Percentiles rank a stretch among this genome's conserved stretches.
phyloP scores from a whole-genome alignment of 2,329 filamentous ascomycete genomes.

The Microthyrium microscopicum region DNA sequence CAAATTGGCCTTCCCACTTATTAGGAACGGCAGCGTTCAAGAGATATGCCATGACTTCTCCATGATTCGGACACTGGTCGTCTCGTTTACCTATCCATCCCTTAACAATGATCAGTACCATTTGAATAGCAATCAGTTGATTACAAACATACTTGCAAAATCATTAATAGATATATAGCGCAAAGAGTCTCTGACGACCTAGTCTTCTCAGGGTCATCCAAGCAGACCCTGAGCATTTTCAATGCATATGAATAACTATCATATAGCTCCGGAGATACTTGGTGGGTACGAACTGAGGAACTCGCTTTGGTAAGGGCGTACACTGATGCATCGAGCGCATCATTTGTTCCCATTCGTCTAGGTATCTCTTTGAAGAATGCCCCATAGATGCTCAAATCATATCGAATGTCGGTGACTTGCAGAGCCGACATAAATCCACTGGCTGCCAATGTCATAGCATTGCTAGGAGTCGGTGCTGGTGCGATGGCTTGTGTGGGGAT shows the following conservation, averaged over 20 bases:
- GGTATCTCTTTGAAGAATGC: background rate
- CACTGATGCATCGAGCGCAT: background rate
- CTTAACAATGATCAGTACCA: too few relatives aligned
- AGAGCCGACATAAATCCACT: background rate
- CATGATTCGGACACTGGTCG: background rate
- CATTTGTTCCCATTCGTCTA: background rate
- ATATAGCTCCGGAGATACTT: background rate
- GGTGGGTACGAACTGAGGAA: background rate
- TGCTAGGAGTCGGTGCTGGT: background rate
- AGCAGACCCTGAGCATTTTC: too few relatives aligned
- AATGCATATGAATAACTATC: background rate
- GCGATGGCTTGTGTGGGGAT: too few relatives aligned
- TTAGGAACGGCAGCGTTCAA: background rate
- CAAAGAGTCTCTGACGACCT: too few relatives aligned
- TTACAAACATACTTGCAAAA: too few relatives aligned
- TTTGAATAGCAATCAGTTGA: too few relatives aligned
- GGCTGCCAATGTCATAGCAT: background rate
- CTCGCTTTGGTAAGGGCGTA: background rate
- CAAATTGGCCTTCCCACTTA: background rate
- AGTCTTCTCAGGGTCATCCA: too few relatives aligned
- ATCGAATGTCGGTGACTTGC: background rate
- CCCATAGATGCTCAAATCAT: background rate
- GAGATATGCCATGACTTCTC: background rate
- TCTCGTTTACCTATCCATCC: background rate
- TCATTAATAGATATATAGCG: too few relatives aligned